phyloP scores from a whole-genome alignment of 2,329 filamentous ascomycete genomes.

The Pestalotiopsis sp. region DNA sequence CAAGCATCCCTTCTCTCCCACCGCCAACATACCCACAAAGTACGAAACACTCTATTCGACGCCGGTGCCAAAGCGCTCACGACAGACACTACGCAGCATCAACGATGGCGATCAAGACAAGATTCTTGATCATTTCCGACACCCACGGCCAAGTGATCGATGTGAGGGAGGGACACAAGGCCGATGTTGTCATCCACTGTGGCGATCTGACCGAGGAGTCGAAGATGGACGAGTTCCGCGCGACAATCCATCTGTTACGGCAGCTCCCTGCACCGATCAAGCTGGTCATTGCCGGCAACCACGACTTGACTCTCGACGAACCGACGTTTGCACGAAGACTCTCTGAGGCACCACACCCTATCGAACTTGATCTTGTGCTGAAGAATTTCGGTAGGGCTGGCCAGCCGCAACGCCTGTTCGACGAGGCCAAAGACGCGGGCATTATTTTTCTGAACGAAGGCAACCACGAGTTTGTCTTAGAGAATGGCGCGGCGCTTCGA shows the following conservation, averaged over 20 bases:
- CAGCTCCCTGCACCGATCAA: constrained; percentile 50
- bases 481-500: constrained; percentile 49
- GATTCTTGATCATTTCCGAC: constrained; percentile 47
- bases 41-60: background rate
- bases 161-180: constrained; percentile 20
- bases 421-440: constrained; percentile 34
- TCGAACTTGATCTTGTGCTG: constrained; percentile 19
- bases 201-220: constrained; percentile 51
- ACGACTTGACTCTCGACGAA: constrained; percentile 46
- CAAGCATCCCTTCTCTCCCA: background rate
- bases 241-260: constrained; percentile 43
- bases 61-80: background rate
- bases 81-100: background rate
- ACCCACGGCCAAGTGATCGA: constrained; percentile 37
- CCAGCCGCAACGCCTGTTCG: constrained; percentile 40
- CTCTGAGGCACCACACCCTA: background rate
- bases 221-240: constrained; percentile 39
- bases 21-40: background rate
- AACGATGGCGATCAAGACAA: constrained; percentile 33
- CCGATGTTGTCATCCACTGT: constrained; percentile 54
- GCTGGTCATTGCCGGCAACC: constrained; percentile 57
- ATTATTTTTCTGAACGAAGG: constrained; percentile 55
- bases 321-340: constrained; percentile 30
- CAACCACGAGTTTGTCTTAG: constrained; percentile 44
- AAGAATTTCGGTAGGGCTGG: constrained; percentile 40